These are phyloP conservation scores for Nitzschia sp. DNA, from an alignment of 108 stramenopile species.

Conservation along the genomic window DNA sequence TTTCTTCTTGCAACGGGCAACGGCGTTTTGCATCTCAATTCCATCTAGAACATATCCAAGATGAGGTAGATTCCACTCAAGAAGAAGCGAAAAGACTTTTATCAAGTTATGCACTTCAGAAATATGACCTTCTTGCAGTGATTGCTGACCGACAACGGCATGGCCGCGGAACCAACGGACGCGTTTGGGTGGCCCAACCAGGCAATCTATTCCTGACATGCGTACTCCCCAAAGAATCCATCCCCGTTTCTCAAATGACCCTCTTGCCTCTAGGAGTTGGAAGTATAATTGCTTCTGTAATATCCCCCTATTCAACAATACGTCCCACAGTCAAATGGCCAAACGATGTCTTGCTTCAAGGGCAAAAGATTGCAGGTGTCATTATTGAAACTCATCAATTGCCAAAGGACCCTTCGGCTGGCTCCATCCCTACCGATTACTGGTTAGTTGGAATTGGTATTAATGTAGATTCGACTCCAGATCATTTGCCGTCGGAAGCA, in stretches of 20 bases:
- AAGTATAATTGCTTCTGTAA: conserved; percentile 36
- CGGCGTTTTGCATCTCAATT: too few species aligned
- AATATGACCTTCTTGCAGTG: conserved; percentile 18
- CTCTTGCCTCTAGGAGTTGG: conserved; percentile 49
- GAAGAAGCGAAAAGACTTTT: conserved; percentile 45
- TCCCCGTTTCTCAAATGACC: conserved; percentile 35
- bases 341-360: conserved; percentile 84
- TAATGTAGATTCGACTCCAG: conserved; percentile 80
- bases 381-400: conserved; percentile 55
- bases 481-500: conserved; percentile 47
- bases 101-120: too few species aligned
- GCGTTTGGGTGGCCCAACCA: conserved; percentile 41
- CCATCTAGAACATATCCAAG: too few species aligned
- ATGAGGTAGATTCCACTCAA: conserved; percentile 32
- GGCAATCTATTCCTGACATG: conserved; percentile 58
- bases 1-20: too few species aligned
- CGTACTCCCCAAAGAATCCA: conserved; percentile 23
- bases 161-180: conserved; percentile 51
- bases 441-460: conserved; percentile 87
- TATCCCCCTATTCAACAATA: not conserved
- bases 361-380: conserved; percentile 53
- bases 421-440: conserved; percentile 36
- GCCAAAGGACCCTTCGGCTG: not conserved
- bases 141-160: conserved; percentile 42
- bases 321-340: conserved; percentile 83